phyloP scores from a whole-genome alignment of 164 flowering plant genomes.

The Vitis labrusca region DNA sequence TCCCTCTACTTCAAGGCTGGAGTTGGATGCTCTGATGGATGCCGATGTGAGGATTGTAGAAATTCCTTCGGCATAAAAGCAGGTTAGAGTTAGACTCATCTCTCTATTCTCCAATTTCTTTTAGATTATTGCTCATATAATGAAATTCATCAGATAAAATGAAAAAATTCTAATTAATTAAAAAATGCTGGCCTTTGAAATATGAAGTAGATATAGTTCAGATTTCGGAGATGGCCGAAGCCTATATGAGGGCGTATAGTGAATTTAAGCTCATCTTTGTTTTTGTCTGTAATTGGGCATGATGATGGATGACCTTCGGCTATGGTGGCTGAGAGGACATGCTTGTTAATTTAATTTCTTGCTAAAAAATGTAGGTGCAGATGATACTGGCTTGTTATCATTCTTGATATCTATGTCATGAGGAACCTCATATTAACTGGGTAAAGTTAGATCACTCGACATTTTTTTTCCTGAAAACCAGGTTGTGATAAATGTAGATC shows the following conservation, averaged over 20 bases:
- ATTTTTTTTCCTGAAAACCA: neutral
- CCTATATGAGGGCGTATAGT: no score
- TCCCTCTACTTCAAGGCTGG: slow-evolving; percentile 2
- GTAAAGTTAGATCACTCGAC: neutral
- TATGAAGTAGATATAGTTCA: neutral
- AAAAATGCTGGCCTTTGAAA: neutral
- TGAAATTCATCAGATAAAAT: neutral
- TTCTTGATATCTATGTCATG: no score
- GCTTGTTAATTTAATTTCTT: no score
- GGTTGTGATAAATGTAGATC: neutral
- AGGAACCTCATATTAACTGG: neutral
- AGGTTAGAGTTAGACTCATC: slow-evolving; percentile 2
- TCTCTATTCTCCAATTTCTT: neutral
- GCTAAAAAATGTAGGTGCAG: no score
- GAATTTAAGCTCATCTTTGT: no score
- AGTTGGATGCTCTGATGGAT: slow-evolving; percentile 16
- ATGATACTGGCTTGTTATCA: no score
- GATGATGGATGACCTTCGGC: no score
- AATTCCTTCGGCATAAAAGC: slow-evolving; percentile 8
- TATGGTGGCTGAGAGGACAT: no score
- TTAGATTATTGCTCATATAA: neutral
- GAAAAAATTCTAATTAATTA: neutral
- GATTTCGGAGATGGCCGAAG: no score
- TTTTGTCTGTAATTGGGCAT: no score
- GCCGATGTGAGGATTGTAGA: slow-evolving; percentile 16